Conservation (phyloP, 192 early-diverging fungal genomes). For the Paraglomus occultum region DNA sequence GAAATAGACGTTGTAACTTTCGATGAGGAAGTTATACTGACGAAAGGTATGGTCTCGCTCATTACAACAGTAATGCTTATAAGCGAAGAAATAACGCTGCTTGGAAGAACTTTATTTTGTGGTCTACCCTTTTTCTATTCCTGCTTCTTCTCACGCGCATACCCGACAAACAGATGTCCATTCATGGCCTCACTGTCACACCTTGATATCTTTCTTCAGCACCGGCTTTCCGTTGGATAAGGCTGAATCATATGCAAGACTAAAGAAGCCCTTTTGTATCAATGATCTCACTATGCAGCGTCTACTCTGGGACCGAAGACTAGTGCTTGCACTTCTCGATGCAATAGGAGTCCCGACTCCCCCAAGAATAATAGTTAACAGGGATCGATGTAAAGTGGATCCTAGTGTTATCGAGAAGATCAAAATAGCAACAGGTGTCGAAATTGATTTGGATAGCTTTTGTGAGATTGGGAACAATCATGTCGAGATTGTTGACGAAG, state of each 20-base stretch:
- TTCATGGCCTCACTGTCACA: conserved; percentile 90
- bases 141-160: background rate
- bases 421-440: conserved; percentile 46
- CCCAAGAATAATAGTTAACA: conserved; percentile 61
- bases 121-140: background rate
- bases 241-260: conserved; percentile 81
- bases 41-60: conserved; percentile 61
- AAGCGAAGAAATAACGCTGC: too few species aligned
- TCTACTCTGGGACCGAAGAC: conserved; percentile 79
- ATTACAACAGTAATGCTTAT: background rate
- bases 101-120: background rate
- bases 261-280: conserved; percentile 79
- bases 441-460: conserved; percentile 37
- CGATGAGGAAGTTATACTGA: conserved; percentile 92
- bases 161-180: conserved; percentile 55
- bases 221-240: conserved; percentile 92
- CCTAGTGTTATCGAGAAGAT: conserved; percentile 52
- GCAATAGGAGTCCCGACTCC: conserved; percentile 84
- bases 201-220: conserved; percentile 96
- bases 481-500: conserved; percentile 50
- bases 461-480: background rate
- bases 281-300: conserved; percentile 88
- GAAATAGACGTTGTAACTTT: conserved; percentile 85
- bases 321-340: conserved; percentile 79
- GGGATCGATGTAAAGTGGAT: conserved; percentile 60